A percentile compares a stretch with the other conserved stretches of the same genome.
Evolutionary conservation across 1,284 basidiomycete genomes (phyloP).

Genomic region (Gomphus bonarii): DNA sequence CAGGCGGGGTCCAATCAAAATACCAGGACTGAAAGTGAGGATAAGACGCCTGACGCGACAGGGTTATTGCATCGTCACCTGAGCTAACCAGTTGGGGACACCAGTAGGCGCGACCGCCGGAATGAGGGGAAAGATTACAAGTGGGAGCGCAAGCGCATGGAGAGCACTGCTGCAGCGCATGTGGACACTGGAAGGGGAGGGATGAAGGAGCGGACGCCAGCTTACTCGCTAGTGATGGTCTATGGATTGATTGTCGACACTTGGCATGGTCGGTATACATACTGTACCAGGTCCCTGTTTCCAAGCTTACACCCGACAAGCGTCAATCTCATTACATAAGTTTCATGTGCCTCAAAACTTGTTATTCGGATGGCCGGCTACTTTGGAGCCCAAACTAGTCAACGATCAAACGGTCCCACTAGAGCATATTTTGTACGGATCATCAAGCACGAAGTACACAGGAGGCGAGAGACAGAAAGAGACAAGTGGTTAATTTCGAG

Average conservation of each 20-base stretch:
- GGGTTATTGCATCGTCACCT: not conserved
- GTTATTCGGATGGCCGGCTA: no score
- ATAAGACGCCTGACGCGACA: not conserved
- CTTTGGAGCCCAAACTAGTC: no score
- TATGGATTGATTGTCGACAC: not conserved
- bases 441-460: slow-evolving; percentile 5
- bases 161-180: not conserved
- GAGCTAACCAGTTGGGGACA: not conserved
- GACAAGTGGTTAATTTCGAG: slow-evolving; percentile 6
- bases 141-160: not conserved
- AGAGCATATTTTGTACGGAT: not conserved
- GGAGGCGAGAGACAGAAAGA: not conserved
- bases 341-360: not conserved
- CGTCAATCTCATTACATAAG: not conserved
- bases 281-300: not conserved
- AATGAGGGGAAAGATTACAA: not conserved
- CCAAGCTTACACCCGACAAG: no score
- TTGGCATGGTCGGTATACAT: not conserved
- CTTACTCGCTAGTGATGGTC: not conserved
- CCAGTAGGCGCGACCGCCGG: not conserved
- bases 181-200: not conserved
- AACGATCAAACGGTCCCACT: not conserved
- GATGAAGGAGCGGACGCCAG: not conserved
- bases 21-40: slow-evolving; percentile 4
- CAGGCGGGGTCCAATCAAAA: not conserved